These are phyloP conservation scores for Trichomonascus vanleenenianus DNA, from an alignment of 805 yeast genomes.

Conservation along the genomic window DNA sequence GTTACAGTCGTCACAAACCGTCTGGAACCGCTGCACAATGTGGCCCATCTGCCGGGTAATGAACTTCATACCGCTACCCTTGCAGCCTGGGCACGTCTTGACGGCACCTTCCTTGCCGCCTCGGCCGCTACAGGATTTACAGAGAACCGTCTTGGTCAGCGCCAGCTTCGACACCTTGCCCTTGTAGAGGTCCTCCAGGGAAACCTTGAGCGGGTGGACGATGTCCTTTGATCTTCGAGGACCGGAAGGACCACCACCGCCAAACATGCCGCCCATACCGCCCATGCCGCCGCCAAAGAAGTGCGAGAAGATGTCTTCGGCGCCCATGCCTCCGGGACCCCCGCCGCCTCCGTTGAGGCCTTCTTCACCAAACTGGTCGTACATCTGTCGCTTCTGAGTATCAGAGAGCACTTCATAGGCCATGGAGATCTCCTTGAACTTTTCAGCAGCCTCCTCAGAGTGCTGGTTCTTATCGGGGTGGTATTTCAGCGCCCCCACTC, in stretches of 20 bases:
- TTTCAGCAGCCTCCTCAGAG: conserved; percentile 80
- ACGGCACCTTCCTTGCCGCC: conserved; percentile 95
- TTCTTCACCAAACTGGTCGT: conserved; percentile 88
- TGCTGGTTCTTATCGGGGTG: conserved; percentile 80
- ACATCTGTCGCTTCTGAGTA: conserved; percentile 76
- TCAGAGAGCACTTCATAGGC: conserved; percentile 90
- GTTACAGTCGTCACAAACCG: conserved; percentile 83
- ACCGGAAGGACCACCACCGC: conserved; percentile 62
- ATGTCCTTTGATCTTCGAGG: conserved; percentile 89
- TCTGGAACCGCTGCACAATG: conserved; percentile 96
- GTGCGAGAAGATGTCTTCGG: conserved; percentile 70
- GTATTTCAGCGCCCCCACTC: conserved; percentile 62
- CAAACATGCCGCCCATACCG: conserved; percentile 37
- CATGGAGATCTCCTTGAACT: conserved; percentile 82
- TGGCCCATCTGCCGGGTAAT: conserved; percentile 99
- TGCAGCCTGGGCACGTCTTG: conserved; percentile 78
- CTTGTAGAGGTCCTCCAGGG: conserved; percentile 87
- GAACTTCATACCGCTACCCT: conserved; percentile 86
- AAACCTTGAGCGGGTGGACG: conserved; percentile 75
- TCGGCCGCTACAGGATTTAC: conserved; percentile 84
- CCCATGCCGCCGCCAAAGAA: conserved; percentile 66
- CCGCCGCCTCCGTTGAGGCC: conserved; percentile 73
- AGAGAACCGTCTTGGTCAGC: conserved; percentile 80
- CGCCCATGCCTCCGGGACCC: conserved; percentile 61
- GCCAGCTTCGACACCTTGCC: conserved; percentile 95